Evolutionary conservation across 768 basidiomycete species (phyloP), one percentile per base, ranked within the genome.

Genomic region (Rhizopogon vesiculosus): DNA sequence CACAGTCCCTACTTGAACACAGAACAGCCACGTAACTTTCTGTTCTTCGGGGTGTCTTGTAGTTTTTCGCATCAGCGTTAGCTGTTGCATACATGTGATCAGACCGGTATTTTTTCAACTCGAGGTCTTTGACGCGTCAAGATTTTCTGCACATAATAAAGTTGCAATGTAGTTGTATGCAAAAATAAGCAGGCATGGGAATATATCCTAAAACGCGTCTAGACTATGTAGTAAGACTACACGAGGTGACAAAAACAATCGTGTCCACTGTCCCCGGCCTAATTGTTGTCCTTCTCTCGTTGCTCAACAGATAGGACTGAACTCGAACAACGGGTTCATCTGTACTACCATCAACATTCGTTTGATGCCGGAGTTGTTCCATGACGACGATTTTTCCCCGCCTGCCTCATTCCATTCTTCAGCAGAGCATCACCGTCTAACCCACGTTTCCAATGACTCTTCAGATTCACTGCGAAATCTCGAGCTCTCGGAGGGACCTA

Each of bases 381-480:
- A 49, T 3, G 48, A 22, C 15, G 22, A 49, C 8, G 62, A 61
- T 42, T 45, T 59, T 54, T 66, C 58, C 35, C 43, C 58, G 25
- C 15, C 61, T 15, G 52, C 55, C 39, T 42, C 66, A 38, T 28
- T 38, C 42, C 59, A 61, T 29, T 48, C 56, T 7, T 46, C 63
- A 2, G 35, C 49, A 33, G 61, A 64, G 29, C 59, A 54, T 16
- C 38, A 51, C 7, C 55, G 55, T 42, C 45, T 62, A 33, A 39
- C 61, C 2, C 51, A 29, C 25, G 31, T 42, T 3, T 57, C 58
- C 42, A 57, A 69, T 58, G 87, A 86, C 55, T 93, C 91, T 1
- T 78, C 82, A 28, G 84, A 86, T 53, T 91, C 89, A 15, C 73
- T 95, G 53, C 82, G 89, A 54, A 87, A 87, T 28, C 76, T 95